Conservation (phyloP, 2,329 filamentous ascomycete genomes). For the Fusarium clavum region DNA sequence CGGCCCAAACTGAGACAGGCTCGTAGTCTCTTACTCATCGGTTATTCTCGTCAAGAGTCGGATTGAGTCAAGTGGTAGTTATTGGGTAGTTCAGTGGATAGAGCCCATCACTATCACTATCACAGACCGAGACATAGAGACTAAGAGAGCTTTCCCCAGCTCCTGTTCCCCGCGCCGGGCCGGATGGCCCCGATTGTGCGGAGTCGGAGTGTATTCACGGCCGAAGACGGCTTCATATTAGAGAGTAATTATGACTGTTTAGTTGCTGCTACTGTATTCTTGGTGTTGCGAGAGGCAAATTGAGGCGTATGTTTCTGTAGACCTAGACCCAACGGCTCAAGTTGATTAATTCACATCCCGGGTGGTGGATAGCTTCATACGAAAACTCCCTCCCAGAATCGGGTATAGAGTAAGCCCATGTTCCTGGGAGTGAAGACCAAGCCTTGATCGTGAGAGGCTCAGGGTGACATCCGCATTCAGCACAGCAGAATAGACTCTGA, state of each 20-base stretch:
- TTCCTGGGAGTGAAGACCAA: conserved; percentile 8
- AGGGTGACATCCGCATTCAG: conserved; percentile 37
- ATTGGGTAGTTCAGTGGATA: conserved; percentile 6
- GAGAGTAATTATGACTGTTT: not conserved
- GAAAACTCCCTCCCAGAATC: conserved; percentile 33
- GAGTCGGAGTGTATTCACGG: conserved; percentile 13
- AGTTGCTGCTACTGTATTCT: not conserved
- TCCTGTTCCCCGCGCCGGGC: conserved; percentile 27
- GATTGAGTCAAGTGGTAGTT: not conserved
- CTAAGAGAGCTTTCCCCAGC: conserved; percentile 17
- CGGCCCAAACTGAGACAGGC: conserved; percentile 24
- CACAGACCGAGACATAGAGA: conserved; percentile 1
- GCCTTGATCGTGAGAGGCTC: not conserved
- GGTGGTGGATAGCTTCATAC: conserved; percentile 34
- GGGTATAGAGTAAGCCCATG: conserved; percentile 10
- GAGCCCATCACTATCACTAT: not conserved
- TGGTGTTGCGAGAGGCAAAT: conserved; percentile 31
- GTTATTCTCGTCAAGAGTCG: conserved; percentile 19
- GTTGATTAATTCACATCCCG: conserved; percentile 39
- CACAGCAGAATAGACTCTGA: conserved; percentile 25
- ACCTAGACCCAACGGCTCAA: conserved; percentile 15
- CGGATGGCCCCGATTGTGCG: conserved; percentile 29
- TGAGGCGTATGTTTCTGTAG: conserved; percentile 13
- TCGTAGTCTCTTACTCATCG: conserved; percentile 13
- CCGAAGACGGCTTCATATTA: conserved; percentile 20